A percentile compares a stretch with the other conserved stretches of the same genome.
These are phyloP conservation scores for Aristolochia californica DNA, from an alignment of 164 flowering plant species.

Conservation along the genomic window DNA sequence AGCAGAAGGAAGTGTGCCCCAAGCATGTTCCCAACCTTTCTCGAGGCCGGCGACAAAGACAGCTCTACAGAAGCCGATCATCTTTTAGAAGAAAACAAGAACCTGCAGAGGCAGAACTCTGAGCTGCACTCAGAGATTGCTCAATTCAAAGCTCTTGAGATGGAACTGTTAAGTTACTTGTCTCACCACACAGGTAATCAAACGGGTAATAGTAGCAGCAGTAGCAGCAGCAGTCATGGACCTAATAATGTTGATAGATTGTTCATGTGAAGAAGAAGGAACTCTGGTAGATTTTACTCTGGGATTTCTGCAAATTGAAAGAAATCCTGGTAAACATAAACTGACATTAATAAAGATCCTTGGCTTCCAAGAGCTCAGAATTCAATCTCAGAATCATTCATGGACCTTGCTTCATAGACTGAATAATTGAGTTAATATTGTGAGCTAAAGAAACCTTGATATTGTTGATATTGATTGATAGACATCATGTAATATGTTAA, in stretches of 20 bases:
- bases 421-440: no score
- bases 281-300: no score
- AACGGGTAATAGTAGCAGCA: slow-evolving; percentile 1
- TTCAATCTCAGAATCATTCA: no score
- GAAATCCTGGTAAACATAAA: background rate
- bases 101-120: slow-evolving; percentile 26
- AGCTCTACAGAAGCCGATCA: background rate
- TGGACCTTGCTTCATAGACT: no score
- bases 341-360: no score
- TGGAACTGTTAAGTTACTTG: slow-evolving; percentile 30
- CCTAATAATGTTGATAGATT: no score
- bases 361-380: no score
- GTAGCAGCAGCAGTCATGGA: background rate
- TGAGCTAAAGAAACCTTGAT: no score
- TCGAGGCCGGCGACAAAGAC: slow-evolving; percentile 19
- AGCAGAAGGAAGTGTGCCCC: slow-evolving; percentile 38
- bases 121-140: slow-evolving; percentile 35
- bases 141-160: slow-evolving; percentile 34
- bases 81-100: slow-evolving; percentile 36
- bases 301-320: no score
- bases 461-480: no score
- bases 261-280: no score
- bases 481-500: no score
- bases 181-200: slow-evolving; percentile 14
- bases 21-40: slow-evolving; percentile 37